Evolutionary conservation across 1,139 yeast species (phyloP), one percentile per base, ranked within the genome.

Genomic region (Candida dubliniensis): DNA sequence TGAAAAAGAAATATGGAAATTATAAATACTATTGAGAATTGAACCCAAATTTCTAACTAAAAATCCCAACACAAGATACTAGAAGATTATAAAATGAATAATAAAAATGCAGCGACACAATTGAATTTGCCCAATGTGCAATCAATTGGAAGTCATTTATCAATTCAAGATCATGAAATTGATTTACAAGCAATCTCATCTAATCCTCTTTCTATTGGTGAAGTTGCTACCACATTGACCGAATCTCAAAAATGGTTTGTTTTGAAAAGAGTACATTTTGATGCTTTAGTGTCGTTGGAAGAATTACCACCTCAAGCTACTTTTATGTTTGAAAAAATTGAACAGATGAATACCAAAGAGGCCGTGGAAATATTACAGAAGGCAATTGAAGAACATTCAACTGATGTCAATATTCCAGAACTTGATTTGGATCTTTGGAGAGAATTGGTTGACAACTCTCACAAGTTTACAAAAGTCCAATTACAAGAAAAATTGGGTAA

Each of bases 301-400:
- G 56, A 64, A 24, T 54, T 66, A 35, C 71, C 69, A 1, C 51
- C 57, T 9, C 46, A 50, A 8, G 67, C 61, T 4, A 46, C 63
- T 4, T 62, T 64, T 47, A 60, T 65, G 59, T 54, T 67, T 44
- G 68, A 64, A 46, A 63, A 66, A 41, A 57, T 65, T 34, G 63
- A 59, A 46, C 40, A 43, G 15, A 45, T 66, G 42, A 10, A 53
- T 1, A 49, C 48, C 9, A 50, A 48, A 4, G 69, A 66, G 38
- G 58, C 68, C 1, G 31, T 64, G 6, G 50, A 49, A 13, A 51
- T 59, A 23, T 48, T 64, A 31, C 41, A 52, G 37, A 52, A 55
- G 9, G 49, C 59, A 2, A 11, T 60, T 26, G 47, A 42, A 4
- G 58, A 57, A 9, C 61, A 53, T 40, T 47, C 51, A 8, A 53